Conservation (phyloP, 805 yeast species). For the Torulaspora microellipsoides region DNA sequence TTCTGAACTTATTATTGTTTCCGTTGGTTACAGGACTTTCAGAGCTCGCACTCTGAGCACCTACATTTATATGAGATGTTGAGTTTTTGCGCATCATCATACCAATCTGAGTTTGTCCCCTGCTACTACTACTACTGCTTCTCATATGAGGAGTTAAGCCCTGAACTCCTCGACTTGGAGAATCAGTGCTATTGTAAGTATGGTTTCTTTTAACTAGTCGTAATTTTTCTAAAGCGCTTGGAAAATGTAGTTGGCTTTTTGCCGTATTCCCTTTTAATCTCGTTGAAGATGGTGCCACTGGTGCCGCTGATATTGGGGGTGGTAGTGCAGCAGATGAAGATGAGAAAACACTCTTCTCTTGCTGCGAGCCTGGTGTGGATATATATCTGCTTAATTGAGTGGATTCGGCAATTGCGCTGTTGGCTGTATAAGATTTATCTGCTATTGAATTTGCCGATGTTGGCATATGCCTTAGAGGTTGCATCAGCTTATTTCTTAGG, state of each 20-base stretch:
- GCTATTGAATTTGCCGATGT: not conserved
- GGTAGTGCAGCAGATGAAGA: not conserved
- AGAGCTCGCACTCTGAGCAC: not conserved
- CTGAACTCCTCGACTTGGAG: conserved; percentile 15
- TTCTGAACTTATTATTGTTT: conserved; percentile 9
- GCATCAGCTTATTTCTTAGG: conserved; percentile 6
- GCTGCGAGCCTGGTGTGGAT: conserved; percentile 1
- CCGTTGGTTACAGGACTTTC: not conserved
- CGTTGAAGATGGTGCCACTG: not conserved
- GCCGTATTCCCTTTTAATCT: not conserved
- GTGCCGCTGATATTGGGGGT: not conserved
- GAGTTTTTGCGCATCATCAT: conserved; percentile 11
- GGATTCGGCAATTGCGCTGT: conserved; percentile 15
- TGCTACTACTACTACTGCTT: conserved; percentile 14
- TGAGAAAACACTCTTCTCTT: not conserved
- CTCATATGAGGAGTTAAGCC: conserved; percentile 22
- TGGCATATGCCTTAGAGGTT: not conserved
- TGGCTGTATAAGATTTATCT: not conserved
- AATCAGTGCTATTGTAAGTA: conserved; percentile 13
- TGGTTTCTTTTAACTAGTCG: conserved; percentile 23
- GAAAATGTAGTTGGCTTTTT: conserved; percentile 15
- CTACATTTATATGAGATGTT: conserved; percentile 2
- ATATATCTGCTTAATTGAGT: conserved; percentile 10
- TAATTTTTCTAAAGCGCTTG: conserved; percentile 24
- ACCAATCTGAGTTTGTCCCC: conserved; percentile 8